These are phyloP conservation scores for Kodamaea neixiangensis DNA, from an alignment of 805 yeast species.

Conservation along the genomic window DNA sequence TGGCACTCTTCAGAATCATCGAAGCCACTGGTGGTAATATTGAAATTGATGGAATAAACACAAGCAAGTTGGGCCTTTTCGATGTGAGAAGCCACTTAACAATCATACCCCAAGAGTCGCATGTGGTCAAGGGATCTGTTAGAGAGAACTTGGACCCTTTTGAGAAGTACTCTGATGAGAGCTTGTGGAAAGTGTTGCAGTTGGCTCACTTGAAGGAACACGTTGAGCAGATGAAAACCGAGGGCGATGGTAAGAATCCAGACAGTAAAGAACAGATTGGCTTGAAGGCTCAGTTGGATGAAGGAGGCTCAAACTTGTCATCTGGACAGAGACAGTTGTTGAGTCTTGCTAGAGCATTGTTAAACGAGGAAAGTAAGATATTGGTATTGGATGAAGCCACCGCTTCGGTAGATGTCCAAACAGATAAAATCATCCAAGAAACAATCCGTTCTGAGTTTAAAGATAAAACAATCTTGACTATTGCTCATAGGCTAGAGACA, in stretches of 20 bases:
- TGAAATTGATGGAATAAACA: slow-evolving; percentile 68
- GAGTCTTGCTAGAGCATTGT: slow-evolving; percentile 79
- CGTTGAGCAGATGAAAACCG: slow-evolving; percentile 54
- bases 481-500: slow-evolving; percentile 88
- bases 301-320: slow-evolving; percentile 81
- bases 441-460: slow-evolving; percentile 73
- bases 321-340: slow-evolving; percentile 86
- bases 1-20: slow-evolving; percentile 82
- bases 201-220: slow-evolving; percentile 76
- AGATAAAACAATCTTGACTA: slow-evolving; percentile 79
- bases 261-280: slow-evolving; percentile 12
- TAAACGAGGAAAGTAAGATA: slow-evolving; percentile 43
- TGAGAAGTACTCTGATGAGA: slow-evolving; percentile 61
- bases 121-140: slow-evolving; percentile 83
- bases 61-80: slow-evolving; percentile 65
- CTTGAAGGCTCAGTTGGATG: slow-evolving; percentile 41
- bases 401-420: slow-evolving; percentile 87
- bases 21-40: slow-evolving; percentile 73
- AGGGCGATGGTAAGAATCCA: slow-evolving; percentile 18
- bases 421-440: slow-evolving; percentile 76
- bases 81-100: slow-evolving; percentile 78
- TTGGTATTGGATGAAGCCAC: slow-evolving; percentile 31
- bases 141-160: slow-evolving; percentile 88
- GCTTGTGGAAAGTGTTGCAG: slow-evolving; percentile 79
- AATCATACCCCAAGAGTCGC: slow-evolving; percentile 93